Base-by-base conservation (phyloP, 208 protist genomes). In the Acanthamoeba triangularis region DNA sequence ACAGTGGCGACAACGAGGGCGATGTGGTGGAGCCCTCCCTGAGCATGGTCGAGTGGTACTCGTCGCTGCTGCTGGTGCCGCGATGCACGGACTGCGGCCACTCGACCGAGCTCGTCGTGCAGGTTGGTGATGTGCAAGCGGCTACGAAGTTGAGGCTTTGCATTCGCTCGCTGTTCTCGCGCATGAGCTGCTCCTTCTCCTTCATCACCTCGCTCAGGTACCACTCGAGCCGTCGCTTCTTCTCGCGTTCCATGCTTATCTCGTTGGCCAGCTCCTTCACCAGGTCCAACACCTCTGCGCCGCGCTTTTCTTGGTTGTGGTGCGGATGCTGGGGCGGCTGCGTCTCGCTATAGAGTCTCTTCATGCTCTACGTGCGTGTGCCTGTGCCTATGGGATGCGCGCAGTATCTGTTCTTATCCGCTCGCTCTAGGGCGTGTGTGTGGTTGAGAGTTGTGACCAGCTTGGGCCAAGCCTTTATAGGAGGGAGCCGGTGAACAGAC, bases 211-310 rank as follows among this genome's bases (percentile, higher is more conserved):
- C 80, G 49, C 49, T 88, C 49, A 88, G 80, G 30, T 88, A 88
- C 80, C 80, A 88, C 80, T 88, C 80, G 49, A 88, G 80, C 23
- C 80, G 44, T 35, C 52, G 80, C 80, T 88, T 88, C 52, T 88
- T 88, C 80, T 88, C 49, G 28, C 80, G 80, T 49, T 88, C 80
- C 13, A n/a, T 4, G 80, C 80, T 41, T 25, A 88, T 88, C 35
- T 88, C 80, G 49, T 37, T 28, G n/a, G 52, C 80, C 30, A 88
- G 80, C 33, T 44, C 10, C 80, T 14, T n/a, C 49, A 63, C 52
- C 80, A 28, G 10, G 47, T 61, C 52, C 44, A 18, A 5, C 49
- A 23, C 28, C 20, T 88, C 80, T 49, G 1, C 25, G 35, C 25
- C 11, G 7, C 44, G 47, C 69, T 44, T 74, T n/a, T 18, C 59